Base-by-base conservation (phyloP, 257 asterid genomes). In the Parsonsia alboflavescens region DNA sequence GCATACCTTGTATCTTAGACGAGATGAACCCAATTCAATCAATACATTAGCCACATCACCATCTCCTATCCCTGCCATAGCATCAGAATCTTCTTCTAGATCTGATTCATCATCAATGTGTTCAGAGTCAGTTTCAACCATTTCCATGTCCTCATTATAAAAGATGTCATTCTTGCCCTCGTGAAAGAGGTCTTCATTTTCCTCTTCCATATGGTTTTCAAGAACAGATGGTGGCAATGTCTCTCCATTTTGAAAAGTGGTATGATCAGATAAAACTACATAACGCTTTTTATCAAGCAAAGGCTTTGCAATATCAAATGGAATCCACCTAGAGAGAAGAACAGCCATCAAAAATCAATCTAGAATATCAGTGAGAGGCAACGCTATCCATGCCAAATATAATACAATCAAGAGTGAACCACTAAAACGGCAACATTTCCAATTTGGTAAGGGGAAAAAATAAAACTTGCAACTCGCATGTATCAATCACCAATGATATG, bases 271-370 rank as follows among this genome's bases (percentile, higher is more conserved):
- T 59, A 95, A 80, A 70, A 87, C 91, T 64, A 82, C 91, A 71
- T 88, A 89, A 30, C 80, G 86, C 78, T 85, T 87, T 82, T 86
- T 84, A 79, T 92, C 97, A 21, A 95, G 92, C 79, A 84, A 76
- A 57, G 91, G 93, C 89, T 85, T 90, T 64, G 86, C 90, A 78
- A 84, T 78, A 78, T 91, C 93, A 82, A 86, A 95, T 28, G 85
- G 87, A 78, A 92, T 85, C 99, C 99, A 95, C 88, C 99, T 95
- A 72, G 79, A 54, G 24, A 83, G 74, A 76, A 73, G 26, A 42
- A 72, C 54, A 54, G 56, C 59, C 17, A 50, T 69, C 50, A 76
- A 80, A 50, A 71, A 63, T 39, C 70, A 9, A 30, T 16, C 30
- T 21, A n/a, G 39, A 16, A 19, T 24, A 22, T 7, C 16, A 62